These are phyloP conservation scores for Colletotrichum truncatum DNA, from an alignment of 2,329 filamentous ascomycete genomes.

Conservation along the genomic window DNA sequence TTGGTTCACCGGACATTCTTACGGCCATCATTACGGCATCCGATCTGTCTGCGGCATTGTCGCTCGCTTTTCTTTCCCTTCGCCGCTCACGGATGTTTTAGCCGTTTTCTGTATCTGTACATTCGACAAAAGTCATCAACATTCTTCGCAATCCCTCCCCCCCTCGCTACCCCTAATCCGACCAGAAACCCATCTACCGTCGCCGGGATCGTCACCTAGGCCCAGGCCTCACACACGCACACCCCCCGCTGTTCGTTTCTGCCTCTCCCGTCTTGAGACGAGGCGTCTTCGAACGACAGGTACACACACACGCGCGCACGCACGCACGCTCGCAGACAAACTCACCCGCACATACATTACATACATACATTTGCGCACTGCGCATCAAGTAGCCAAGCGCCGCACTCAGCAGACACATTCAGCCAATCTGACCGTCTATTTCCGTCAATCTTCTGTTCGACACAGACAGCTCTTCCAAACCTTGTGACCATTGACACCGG, in stretches of 20 bases:
- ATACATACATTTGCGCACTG: too few relatives aligned
- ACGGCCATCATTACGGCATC: too few relatives aligned
- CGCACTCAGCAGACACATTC: too few relatives aligned
- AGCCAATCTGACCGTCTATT: background rate
- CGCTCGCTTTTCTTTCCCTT: conserved; percentile 11
- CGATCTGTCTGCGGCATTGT: background rate
- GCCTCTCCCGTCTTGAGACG: background rate
- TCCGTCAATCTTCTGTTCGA: conserved; percentile 2
- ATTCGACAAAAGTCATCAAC: conserved; percentile 6
- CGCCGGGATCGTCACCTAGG: conserved; percentile 5
- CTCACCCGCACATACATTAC: too few relatives aligned
- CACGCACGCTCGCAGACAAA: too few relatives aligned
- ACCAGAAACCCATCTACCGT: background rate
- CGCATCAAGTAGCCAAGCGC: too few relatives aligned
- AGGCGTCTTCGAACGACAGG: background rate
- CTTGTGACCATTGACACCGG: conserved; percentile 20
- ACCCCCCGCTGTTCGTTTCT: conserved; percentile 6
- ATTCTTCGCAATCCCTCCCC: conserved; percentile 5
- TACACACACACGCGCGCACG: too few relatives aligned
- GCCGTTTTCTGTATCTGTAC: background rate
- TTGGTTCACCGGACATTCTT: background rate
- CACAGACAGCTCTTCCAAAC: background rate
- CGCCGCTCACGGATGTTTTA: conserved; percentile 4
- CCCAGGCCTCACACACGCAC: background rate
- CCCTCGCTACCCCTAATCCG: conserved; percentile 13